These are phyloP conservation scores for Aspergillus alliaceus DNA, from an alignment of 2,329 filamentous ascomycete genomes.

Conservation along the genomic window DNA sequence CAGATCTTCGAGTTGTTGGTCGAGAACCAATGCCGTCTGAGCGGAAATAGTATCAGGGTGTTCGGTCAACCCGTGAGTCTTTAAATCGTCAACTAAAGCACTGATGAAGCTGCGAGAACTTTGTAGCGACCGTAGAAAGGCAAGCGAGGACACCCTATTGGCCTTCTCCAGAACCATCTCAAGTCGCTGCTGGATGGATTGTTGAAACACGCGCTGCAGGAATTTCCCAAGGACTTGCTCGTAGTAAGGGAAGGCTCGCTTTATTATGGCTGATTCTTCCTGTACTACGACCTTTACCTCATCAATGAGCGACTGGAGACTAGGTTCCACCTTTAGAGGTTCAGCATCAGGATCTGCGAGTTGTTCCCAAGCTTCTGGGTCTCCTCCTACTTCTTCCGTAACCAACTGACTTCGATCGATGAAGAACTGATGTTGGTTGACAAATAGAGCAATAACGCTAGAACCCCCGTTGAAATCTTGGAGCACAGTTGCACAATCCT, in stretches of 20 bases:
- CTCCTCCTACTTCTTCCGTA: slow-evolving; percentile 70
- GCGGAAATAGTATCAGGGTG: slow-evolving; percentile 89
- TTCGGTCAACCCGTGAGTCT: slow-evolving; percentile 90
- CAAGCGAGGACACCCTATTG: slow-evolving; percentile 83
- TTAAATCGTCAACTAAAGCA: slow-evolving; percentile 84
- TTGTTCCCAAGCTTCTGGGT: slow-evolving; percentile 76
- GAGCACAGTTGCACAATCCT: slow-evolving; percentile 90
- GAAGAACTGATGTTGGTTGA: slow-evolving; percentile 99
- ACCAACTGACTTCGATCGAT: slow-evolving; percentile 93
- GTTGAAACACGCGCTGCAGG: slow-evolving; percentile 92
- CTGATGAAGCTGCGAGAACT: slow-evolving; percentile 88
- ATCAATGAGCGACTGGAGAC: slow-evolving; percentile 85
- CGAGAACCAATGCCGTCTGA: slow-evolving; percentile 70
- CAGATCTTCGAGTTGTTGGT: slow-evolving; percentile 67
- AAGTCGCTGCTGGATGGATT: slow-evolving; percentile 92
- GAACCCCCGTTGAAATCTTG: slow-evolving; percentile 94
- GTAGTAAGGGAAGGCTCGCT: slow-evolving; percentile 91
- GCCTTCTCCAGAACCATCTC: slow-evolving; percentile 97
- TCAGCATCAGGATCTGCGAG: slow-evolving; percentile 93
- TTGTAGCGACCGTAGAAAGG: slow-evolving; percentile 87
- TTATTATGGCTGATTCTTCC: slow-evolving; percentile 96
- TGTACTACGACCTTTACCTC: slow-evolving; percentile 95
- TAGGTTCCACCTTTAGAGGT: slow-evolving; percentile 86
- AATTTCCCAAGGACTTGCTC: slow-evolving; percentile 93
- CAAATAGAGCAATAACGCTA: slow-evolving; percentile 92